Conservation (phyloP, 2,329 filamentous ascomycete genomes). For the Leptodontidium sp. region DNA sequence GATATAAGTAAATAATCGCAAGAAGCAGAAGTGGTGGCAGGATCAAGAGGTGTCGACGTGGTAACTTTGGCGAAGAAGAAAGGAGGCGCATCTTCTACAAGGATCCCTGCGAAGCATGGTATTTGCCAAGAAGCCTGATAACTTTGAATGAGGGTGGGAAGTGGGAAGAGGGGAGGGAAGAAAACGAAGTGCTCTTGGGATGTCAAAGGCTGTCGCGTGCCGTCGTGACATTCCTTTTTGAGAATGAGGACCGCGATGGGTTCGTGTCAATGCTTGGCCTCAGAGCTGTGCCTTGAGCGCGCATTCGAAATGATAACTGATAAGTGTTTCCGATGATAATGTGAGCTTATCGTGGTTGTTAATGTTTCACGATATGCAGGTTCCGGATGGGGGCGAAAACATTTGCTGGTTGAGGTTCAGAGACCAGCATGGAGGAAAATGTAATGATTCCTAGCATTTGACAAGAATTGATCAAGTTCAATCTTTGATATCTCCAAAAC, state of each 20-base stretch:
- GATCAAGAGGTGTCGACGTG: background rate
- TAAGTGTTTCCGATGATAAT: background rate
- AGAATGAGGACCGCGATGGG: no score
- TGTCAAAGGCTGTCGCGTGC: background rate
- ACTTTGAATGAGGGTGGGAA: background rate
- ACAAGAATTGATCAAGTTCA: background rate
- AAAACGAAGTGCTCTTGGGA: no score
- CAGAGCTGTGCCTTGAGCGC: background rate
- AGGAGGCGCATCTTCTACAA: background rate
- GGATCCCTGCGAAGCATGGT: background rate
- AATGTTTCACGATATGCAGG: background rate
- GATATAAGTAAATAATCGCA: background rate
- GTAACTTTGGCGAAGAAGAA: background rate
- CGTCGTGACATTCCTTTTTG: background rate
- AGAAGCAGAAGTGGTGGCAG: background rate
- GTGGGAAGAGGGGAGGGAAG: background rate
- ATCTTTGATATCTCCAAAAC: conserved; percentile 5
- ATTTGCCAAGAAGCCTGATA: background rate
- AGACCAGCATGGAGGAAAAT: no score
- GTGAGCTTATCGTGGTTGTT: background rate
- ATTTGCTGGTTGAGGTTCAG: background rate
- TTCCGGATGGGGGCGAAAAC: background rate
- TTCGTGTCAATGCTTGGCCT: no score
- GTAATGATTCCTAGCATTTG: background rate
- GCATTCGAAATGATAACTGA: background rate